phyloP scores from a whole-genome alignment of 108 stramenopile genomes.

The Stephanodiscus triporus region DNA sequence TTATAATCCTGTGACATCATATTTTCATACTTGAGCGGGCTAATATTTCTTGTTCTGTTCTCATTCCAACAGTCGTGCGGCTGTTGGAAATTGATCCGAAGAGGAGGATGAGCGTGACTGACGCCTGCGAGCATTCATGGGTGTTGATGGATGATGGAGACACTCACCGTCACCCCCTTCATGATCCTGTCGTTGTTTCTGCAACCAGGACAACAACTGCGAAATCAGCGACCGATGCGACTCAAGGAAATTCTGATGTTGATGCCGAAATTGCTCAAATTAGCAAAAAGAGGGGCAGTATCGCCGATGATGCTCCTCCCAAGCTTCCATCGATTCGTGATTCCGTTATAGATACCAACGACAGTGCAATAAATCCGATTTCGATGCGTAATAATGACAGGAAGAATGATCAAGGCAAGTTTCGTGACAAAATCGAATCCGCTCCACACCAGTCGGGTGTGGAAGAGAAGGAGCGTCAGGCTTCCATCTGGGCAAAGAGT shows the following conservation, averaged over 20 bases:
- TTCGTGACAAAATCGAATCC: background rate
- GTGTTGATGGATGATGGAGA: constrained; percentile 85
- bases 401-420: background rate
- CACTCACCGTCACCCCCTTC: constrained; percentile 81
- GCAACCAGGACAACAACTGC: background rate
- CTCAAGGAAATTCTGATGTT: background rate
- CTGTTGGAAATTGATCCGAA: constrained; percentile 69
- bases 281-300: background rate
- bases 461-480: constrained; percentile 9
- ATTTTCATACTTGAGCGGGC: too few relatives aligned
- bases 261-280: background rate
- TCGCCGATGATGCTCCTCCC: background rate
- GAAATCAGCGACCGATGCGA: background rate
- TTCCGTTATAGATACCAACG: background rate
- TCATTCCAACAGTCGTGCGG: too few relatives aligned
- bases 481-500: constrained; percentile 17
- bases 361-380: background rate
- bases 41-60: too few relatives aligned
- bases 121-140: constrained; percentile 85
- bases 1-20: too few relatives aligned
- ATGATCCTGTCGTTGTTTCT: constrained; percentile 61
- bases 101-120: constrained; percentile 62
- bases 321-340: constrained; percentile 8
- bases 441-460: background rate
- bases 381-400: background rate